These are phyloP conservation scores for Triangularia setosa DNA, from an alignment of 2,329 filamentous ascomycete genomes.

Conservation along the genomic window DNA sequence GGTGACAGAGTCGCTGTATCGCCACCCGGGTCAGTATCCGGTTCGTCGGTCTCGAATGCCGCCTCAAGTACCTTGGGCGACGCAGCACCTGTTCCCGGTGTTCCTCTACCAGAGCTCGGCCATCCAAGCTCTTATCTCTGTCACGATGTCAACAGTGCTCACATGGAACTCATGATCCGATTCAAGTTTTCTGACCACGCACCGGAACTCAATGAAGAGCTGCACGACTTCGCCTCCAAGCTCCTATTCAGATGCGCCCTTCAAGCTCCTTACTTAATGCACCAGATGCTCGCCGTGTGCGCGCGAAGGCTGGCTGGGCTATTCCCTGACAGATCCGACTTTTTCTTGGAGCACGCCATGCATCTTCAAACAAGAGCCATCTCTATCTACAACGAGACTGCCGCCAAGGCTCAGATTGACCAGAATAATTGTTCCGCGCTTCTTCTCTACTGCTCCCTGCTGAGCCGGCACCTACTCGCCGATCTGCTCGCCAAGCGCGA, in stretches of 20 bases:
- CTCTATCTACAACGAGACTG: constrained; percentile 33
- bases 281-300: constrained; percentile 35
- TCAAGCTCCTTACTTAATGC: constrained; percentile 35
- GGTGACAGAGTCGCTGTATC: not conserved
- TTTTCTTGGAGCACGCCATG: constrained; percentile 36
- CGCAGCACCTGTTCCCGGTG: constrained; percentile 16
- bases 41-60: not conserved
- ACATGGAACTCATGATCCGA: constrained; percentile 30
- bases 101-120: constrained; percentile 17
- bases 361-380: constrained; percentile 43
- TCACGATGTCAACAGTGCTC: constrained; percentile 25
- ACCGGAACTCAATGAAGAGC: constrained; percentile 20
- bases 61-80: not conserved
- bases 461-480: constrained; percentile 45
- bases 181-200: constrained; percentile 24
- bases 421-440: constrained; percentile 37
- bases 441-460: constrained; percentile 42
- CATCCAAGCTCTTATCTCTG: not conserved
- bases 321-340: constrained; percentile 18
- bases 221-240: constrained; percentile 19
- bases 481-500: constrained; percentile 41
- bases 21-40: not conserved
- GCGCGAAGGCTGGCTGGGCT: constrained; percentile 34
- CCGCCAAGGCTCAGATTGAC: constrained; percentile 22
- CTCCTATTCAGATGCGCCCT: constrained; percentile 20